These are phyloP conservation scores for Coniochaeta hoffmannii DNA, from an alignment of 2,329 filamentous ascomycete genomes.

Conservation along the genomic window DNA sequence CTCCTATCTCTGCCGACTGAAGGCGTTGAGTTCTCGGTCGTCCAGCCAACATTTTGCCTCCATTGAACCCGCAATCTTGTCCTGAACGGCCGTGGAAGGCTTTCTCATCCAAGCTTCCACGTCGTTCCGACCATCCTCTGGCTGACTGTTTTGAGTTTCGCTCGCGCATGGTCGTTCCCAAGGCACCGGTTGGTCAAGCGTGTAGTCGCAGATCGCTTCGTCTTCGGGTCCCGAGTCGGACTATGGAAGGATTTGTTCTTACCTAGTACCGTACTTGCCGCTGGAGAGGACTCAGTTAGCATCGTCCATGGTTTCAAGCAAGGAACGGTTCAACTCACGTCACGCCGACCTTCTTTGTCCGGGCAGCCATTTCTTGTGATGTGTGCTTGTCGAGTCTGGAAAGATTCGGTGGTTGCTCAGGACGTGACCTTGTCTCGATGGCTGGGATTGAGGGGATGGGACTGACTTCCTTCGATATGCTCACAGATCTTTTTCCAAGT, in stretches of 20 bases:
- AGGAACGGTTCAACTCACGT: constrained; percentile 35
- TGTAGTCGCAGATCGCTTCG: not conserved
- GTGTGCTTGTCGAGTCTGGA: not conserved
- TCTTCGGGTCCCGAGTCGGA: not conserved
- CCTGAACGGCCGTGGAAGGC: too few relatives aligned
- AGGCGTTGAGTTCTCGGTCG: too few relatives aligned
- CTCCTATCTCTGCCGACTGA: too few relatives aligned
- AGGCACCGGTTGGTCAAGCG: too few relatives aligned
- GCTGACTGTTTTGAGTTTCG: too few relatives aligned
- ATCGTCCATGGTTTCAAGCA: not conserved
- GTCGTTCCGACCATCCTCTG: too few relatives aligned
- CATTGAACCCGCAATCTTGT: too few relatives aligned
- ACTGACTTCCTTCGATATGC: constrained; percentile 1
- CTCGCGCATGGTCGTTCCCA: too few relatives aligned
- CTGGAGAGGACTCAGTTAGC: constrained; percentile 1
- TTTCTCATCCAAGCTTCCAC: too few relatives aligned
- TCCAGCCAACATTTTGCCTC: too few relatives aligned
- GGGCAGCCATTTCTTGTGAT: constrained; percentile 19
- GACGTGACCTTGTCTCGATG: constrained; percentile 1
- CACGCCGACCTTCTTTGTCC: constrained; percentile 97
- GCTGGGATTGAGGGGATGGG: not conserved
- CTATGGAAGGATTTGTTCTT: constrained; percentile 9
- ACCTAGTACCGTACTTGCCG: constrained; percentile 47
- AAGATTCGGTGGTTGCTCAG: constrained; percentile 1
- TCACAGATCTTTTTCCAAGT: not conserved